Conservation (phyloP, 306 rosid species). For the Cicer pinnatifidum region DNA sequence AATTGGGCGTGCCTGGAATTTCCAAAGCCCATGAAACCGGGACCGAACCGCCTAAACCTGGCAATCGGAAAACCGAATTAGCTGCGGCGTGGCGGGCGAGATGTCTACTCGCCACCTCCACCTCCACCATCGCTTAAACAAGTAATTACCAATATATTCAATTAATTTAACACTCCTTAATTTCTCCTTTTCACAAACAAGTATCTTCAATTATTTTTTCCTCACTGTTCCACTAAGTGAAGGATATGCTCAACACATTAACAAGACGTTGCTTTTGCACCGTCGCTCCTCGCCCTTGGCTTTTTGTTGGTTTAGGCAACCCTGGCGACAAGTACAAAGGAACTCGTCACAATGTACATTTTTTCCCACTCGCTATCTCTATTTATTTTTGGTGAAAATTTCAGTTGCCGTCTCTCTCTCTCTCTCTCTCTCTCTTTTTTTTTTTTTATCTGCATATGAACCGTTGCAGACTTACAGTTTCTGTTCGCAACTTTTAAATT, state of each 20-base stretch:
- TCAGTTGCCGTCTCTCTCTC: not conserved
- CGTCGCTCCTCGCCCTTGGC: conserved; percentile 69
- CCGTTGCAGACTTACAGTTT: not conserved
- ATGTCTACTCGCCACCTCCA: not conserved
- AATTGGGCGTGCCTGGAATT: not conserved
- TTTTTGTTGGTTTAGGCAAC: conserved; percentile 84
- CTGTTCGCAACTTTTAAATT: not conserved
- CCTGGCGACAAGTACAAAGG: conserved; percentile 83
- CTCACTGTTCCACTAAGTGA: conserved; percentile 4
- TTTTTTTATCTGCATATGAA: not conserved
- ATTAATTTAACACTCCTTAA: not conserved
- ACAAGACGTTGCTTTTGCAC: conserved; percentile 59
- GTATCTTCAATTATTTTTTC: not conserved
- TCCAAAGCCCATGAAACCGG: not conserved
- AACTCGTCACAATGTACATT: conserved; percentile 84
- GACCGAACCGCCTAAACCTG: not conserved
- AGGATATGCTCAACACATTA: conserved; percentile 57
- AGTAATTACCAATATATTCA: conserved; percentile 2
- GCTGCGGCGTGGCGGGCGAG: not conserved
- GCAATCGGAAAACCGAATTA: conserved; percentile 9
- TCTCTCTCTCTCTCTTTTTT: not conserved
- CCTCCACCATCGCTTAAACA: not conserved
- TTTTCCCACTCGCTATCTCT: too few species aligned
- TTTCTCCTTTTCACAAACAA: not conserved
- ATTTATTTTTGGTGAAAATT: not conserved